phyloP scores from a whole-genome alignment of 371 early-diverging fungal species.

The Apophysomyces sp. region DNA sequence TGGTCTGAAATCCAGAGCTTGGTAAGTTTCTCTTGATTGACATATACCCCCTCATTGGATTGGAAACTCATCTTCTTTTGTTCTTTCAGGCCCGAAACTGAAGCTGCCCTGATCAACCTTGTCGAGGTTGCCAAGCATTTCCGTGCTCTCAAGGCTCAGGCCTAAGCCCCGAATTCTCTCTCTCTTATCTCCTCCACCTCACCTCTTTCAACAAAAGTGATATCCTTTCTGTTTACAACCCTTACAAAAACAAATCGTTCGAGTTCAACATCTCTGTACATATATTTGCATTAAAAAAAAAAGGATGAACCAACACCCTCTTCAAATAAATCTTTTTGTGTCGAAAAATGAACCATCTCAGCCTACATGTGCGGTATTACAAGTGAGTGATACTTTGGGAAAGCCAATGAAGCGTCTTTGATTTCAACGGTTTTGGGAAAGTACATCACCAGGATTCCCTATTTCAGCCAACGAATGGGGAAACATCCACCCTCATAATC shows the following conservation, averaged over 20 bases:
- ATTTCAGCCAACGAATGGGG: no score
- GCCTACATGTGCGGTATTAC: no score
- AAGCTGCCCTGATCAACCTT: constrained; percentile 85
- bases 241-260: background rate
- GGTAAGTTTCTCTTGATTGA: constrained; percentile 55
- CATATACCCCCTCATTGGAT: constrained; percentile 46
- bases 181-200: background rate
- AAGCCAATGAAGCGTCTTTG: no score
- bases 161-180: background rate
- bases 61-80: background rate
- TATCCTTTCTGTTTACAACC: background rate
- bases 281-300: background rate
- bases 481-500: no score
- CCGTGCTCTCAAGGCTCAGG: constrained; percentile 45
- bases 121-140: constrained; percentile 77
- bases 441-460: no score
- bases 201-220: constrained; percentile 4
- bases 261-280: constrained; percentile 2
- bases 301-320: no score
- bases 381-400: no score
- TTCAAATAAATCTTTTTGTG: no score
- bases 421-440: no score
- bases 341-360: no score
- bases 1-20: constrained; percentile 95
- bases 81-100: constrained; percentile 78